phyloP scores from a whole-genome alignment of 2,329 filamentous ascomycete genomes.

The Ophiostoma himal-ulmi region DNA sequence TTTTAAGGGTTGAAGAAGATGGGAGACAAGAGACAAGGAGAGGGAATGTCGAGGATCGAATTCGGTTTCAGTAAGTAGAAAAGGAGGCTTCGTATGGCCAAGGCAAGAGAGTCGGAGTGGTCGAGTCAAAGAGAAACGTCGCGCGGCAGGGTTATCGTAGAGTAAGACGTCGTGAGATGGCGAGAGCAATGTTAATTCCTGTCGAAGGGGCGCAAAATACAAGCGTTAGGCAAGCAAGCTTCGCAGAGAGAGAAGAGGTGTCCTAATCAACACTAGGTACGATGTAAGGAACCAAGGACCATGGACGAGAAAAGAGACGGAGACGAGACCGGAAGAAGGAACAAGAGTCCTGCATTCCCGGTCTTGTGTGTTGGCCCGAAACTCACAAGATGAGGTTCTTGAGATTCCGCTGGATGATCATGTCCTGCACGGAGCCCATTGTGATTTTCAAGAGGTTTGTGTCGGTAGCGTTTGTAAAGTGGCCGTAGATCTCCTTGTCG shows the following conservation, averaged over 20 bases:
- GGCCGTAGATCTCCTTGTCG: constrained; percentile 58
- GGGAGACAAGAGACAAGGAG: not conserved
- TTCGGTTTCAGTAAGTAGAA: not conserved
- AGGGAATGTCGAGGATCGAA: not conserved
- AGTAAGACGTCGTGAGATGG: not conserved
- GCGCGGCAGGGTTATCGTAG: not conserved
- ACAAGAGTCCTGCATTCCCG: not conserved
- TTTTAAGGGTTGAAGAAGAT: not conserved
- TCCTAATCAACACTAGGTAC: not conserved
- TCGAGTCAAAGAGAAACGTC: not conserved
- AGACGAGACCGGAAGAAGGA: constrained; percentile 2
- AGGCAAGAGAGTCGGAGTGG: not conserved
- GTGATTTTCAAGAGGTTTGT: constrained; percentile 78
- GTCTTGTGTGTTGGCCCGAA: not conserved
- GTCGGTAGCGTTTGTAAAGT: constrained; percentile 58
- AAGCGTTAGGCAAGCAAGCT: constrained; percentile 11
- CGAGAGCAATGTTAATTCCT: not conserved
- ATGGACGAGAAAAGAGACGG: not conserved
- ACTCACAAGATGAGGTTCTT: constrained; percentile 69
- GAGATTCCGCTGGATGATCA: constrained; percentile 79
- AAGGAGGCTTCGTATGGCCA: not conserved
- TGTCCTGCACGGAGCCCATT: constrained; percentile 80
- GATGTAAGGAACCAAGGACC: too few species aligned
- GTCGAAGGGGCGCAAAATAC: not conserved
- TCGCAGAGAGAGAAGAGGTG: not conserved